Evolutionary conservation across 2,329 filamentous ascomycete species (phyloP), one percentile per base, ranked within the genome.

Genomic region (Beauveria sp.): DNA sequence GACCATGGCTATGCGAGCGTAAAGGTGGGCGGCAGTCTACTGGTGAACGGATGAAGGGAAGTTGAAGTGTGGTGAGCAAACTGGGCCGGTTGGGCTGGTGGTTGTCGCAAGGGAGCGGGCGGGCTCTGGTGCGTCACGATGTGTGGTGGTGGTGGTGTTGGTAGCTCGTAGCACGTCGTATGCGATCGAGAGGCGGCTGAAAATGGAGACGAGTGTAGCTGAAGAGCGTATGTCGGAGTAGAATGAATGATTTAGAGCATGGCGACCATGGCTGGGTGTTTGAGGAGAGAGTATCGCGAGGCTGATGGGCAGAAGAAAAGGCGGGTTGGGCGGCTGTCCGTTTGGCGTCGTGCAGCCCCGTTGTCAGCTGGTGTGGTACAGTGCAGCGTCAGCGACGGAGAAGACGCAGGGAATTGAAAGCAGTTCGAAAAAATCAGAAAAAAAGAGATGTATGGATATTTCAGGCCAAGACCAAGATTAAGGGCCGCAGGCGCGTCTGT

Each of bases 1-100:
- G 50, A 57, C 20, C 61, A 63, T 63, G 61, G 26, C 52, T 20
- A 54, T 61, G 56, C 55, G 55, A 50, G 55, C 34, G 42, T 26
- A 34, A 6, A 18, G 10, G 14, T 12, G 45, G 14, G 55, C 26
- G 12, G 28, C 38, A 14, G 14, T 38, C 34, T 38, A 38, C 34
- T 6, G 28, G 7, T 34, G 45, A 40, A 49, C 20, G 22, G 16
- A 16, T 22, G 12, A 26, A 10, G 42, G 10, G 34, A 20, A 16
- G 3, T 31, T 16, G 40, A 22, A 16, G 22, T 3, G 12, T 8
- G 26, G 43, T 24, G 40, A 10, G 18, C 34, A 38, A 14, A 38
- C 12, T 38, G 28, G 49, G 49, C 26, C 26, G 49, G 26, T 31
- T 51, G 24, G 50, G 31, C n/a, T 20, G n/a, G 50, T 40, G 28